These are phyloP conservation scores for Boletus rubropictus DNA, from an alignment of 768 basidiomycete genomes.

Conservation along the genomic window DNA sequence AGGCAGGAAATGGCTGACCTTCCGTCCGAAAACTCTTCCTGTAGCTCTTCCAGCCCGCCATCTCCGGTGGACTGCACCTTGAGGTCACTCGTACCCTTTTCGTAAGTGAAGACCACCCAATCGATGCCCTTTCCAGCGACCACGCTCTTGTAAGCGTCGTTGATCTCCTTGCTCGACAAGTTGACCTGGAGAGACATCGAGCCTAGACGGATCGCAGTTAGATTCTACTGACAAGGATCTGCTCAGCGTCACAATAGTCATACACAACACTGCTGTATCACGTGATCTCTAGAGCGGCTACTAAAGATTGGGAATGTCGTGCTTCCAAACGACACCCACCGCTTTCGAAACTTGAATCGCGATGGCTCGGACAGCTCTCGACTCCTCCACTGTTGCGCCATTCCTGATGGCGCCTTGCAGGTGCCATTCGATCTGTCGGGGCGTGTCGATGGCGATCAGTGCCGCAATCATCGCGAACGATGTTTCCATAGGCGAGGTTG, in stretches of 20 bases:
- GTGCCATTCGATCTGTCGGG: constrained; percentile 64
- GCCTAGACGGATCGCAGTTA: neutral
- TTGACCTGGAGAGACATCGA: constrained; percentile 77
- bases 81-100: constrained; percentile 76
- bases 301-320: constrained; percentile 43
- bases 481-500: constrained; percentile 48
- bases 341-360: constrained; percentile 45
- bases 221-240: too few species aligned
- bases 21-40: constrained; percentile 94
- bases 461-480: constrained; percentile 58
- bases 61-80: constrained; percentile 82
- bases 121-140: constrained; percentile 62
- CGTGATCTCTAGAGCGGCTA: constrained; percentile 12
- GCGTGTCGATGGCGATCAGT: constrained; percentile 56
- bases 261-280: too few species aligned
- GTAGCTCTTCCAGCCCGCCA: constrained; percentile 84
- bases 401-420: constrained; percentile 48
- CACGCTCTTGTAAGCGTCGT: constrained; percentile 69
- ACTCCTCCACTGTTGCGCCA: constrained; percentile 50
- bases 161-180: constrained; percentile 66
- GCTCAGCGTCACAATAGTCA: too few species aligned
- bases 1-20: constrained; percentile 43
- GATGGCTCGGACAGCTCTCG: constrained; percentile 48
- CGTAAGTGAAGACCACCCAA: constrained; percentile 78
- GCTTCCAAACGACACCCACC: constrained; percentile 49